phyloP scores from a whole-genome alignment of 2,329 filamentous ascomycete species.

The Ramularia endophylla region DNA sequence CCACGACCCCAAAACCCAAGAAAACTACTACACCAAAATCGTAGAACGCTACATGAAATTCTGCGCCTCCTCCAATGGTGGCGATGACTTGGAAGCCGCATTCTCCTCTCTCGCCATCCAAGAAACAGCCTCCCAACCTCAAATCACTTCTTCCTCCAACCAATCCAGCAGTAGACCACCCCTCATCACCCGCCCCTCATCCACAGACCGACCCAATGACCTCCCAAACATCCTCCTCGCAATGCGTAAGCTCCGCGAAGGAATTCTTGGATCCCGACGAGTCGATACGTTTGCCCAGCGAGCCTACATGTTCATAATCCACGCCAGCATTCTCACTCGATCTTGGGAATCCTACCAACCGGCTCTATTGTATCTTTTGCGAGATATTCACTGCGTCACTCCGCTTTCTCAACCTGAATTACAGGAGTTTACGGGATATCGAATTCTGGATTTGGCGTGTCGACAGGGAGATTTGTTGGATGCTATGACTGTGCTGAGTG shows the following conservation, averaged over 20 bases:
- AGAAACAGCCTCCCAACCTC: slow-evolving; percentile 3
- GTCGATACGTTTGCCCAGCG: slow-evolving; percentile 77
- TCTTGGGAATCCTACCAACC: slow-evolving; percentile 88
- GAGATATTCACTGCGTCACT: slow-evolving; percentile 60
- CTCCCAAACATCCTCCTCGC: slow-evolving; percentile 72
- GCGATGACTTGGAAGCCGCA: slow-evolving; percentile 66
- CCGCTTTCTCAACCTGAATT: slow-evolving; percentile 65
- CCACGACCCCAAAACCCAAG: slow-evolving; percentile 67
- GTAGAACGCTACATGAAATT: slow-evolving; percentile 85
- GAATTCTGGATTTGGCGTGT: slow-evolving; percentile 84
- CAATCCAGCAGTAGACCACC: slow-evolving; percentile 8
- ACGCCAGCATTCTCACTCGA: slow-evolving; percentile 71
- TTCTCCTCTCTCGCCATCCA: slow-evolving; percentile 59
- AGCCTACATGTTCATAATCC: slow-evolving; percentile 86
- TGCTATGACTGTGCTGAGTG: slow-evolving; percentile 61
- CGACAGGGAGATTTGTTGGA: slow-evolving; percentile 67
- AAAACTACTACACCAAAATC: slow-evolving; percentile 80
- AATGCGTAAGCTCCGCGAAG: slow-evolving; percentile 87
- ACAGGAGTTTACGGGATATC: slow-evolving; percentile 72
- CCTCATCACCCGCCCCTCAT: slow-evolving; percentile 11
- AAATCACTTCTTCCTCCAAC: slow-evolving; percentile 2
- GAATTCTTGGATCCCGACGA: slow-evolving; percentile 71
- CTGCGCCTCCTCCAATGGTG: slow-evolving; percentile 66
- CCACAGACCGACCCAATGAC: slow-evolving; percentile 38
- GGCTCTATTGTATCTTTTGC: slow-evolving; percentile 72